Evolutionary conservation across 2,329 filamentous ascomycete species (phyloP), one percentile per base, ranked within the genome.

Genomic region (Fusarium burgessii): DNA sequence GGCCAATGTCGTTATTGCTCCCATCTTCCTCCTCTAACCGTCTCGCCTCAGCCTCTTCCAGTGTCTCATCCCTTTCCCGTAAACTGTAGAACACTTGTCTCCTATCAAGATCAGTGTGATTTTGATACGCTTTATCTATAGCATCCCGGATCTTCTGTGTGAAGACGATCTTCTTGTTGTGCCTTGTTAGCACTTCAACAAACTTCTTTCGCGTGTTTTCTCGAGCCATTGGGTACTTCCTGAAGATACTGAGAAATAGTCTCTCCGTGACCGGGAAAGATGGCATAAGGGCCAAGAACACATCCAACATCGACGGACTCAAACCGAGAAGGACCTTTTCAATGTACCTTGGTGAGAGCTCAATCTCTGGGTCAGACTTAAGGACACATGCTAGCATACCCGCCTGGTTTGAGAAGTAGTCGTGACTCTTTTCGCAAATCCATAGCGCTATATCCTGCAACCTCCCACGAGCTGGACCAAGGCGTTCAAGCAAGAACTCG

Each of bases 231-330:
- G n/a, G 20, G 14, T 13, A 12, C 25, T 13, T 11, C 4, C n/a
- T 23, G 41, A 62, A 62, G 18, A 62, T 18, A 7, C 13, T 29
- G 10, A 62, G 23, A 40, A 66, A 63, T 9, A 66, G 7, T 2
- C 23, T 15, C 18, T 51, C 58, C 12, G 36, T 42, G n/a, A 65
- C 29, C 14, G 20, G 12, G 3, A 66, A 7, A 9, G 29, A 25
- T 10, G 50, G 59, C 2, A 33, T 38, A 36, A 51, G 38, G 10
- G 10, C 17, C 46, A 58, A 40, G 29, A 58, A 15, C 6, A 15
- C 17, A 33, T 58, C 35, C 7, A 58, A 15, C 2, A 38, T 15
- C 32, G 1, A 10, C 9, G 18, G 33, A 3, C 2, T 5, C 5
- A 12, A 35, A 10, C 13, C 15, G 6, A 52, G 12, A 20, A 55